Evolutionary conservation across 1,284 basidiomycete species (phyloP), one percentile per base, ranked within the genome.

Genomic region (Farysia itapuensis): DNA sequence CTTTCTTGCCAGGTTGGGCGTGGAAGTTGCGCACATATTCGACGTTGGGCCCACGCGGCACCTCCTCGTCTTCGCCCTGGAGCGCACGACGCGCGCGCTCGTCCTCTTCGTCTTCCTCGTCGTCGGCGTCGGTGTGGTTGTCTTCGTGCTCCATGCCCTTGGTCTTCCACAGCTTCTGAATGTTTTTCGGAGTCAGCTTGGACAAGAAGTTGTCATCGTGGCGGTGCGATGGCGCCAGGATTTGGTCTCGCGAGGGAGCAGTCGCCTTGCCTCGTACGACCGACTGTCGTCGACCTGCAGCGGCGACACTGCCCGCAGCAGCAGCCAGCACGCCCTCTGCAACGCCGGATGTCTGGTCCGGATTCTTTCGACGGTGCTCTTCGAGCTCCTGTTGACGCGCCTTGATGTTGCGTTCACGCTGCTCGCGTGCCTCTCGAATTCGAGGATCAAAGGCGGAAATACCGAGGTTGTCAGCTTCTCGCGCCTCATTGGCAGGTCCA

Each of bases 1-100:
- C 92, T 60, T 84, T 84, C 81, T 96, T 97, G 15, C 94, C 94
- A 34, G 83, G 80, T 2, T 88, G 87, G 2, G 93, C 92, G 19
- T 78, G 81, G 85, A 90, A 91, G 50, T 86, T 82, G 50, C 87
- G 81, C 35, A 89, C 85, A 68, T 82, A 82, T 37, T 78, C 77
- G 42, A 78, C 77, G 77, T 61, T 75, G 64, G 43, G 63, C 51
- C 87, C 86, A 3, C 61, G 57, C 4, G 70, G 66, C 33, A 69
- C 70, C 40, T 73, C 72, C 39, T 71, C 73, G 34, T 75, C 70
- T 13, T 67, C 61, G 9, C 74, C 72, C 32, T 70, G 52, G 18
- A 75, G 67, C 20, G 72, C 67, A 7, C 60, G 48, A 9, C 72
- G 60, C 6, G 65, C 48, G 2, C 58, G 66, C 18, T 75, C 75